phyloP scores from a whole-genome alignment of 192 early-diverging fungal species.

The Podila horticola region DNA sequence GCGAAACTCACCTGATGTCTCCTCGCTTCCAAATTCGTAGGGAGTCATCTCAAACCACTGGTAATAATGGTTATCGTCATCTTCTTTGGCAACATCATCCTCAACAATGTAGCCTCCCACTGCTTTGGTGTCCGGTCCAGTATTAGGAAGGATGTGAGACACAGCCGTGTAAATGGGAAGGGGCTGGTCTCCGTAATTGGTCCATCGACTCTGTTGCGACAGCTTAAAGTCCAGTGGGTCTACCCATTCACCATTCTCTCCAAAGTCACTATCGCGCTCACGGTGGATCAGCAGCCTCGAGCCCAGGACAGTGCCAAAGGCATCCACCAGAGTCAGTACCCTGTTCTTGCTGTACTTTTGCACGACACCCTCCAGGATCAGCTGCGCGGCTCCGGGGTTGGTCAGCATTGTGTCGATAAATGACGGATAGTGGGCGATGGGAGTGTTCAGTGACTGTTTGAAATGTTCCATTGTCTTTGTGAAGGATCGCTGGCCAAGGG shows the following conservation, averaged over 20 bases:
- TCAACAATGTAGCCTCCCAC: slow-evolving; percentile 28
- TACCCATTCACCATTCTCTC: slow-evolving; percentile 51
- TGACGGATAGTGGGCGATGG: slow-evolving; percentile 36
- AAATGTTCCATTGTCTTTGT: slow-evolving; percentile 43
- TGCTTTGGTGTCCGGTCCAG: slow-evolving; percentile 27
- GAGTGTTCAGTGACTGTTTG: slow-evolving; percentile 29
- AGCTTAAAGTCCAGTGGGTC: slow-evolving; percentile 64
- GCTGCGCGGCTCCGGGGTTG: slow-evolving; percentile 54
- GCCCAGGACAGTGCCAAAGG: slow-evolving; percentile 65
- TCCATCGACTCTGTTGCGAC: slow-evolving; percentile 57
- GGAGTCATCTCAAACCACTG: slow-evolving; percentile 90
- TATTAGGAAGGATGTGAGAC: slow-evolving; percentile 69
- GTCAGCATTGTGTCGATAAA: slow-evolving; percentile 41
- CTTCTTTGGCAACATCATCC: slow-evolving; percentile 44
- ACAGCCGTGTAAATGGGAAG: slow-evolving; percentile 85
- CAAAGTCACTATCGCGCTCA: slow-evolving; percentile 41
- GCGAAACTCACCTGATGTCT: slow-evolving; percentile 61
- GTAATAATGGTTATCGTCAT: slow-evolving; percentile 54
- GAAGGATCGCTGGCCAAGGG: slow-evolving; percentile 45
- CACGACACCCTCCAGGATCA: slow-evolving; percentile 53
- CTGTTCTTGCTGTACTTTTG: slow-evolving; percentile 45
- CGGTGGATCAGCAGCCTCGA: slow-evolving; percentile 54
- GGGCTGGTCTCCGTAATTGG: slow-evolving; percentile 69
- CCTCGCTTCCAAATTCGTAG: slow-evolving; percentile 82
- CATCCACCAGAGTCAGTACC: slow-evolving; percentile 61